A percentile compares a stretch with the other conserved stretches of the same genome.
Evolutionary conservation across 768 basidiomycete genomes (phyloP).

Genomic region (Auricularia sp.): DNA sequence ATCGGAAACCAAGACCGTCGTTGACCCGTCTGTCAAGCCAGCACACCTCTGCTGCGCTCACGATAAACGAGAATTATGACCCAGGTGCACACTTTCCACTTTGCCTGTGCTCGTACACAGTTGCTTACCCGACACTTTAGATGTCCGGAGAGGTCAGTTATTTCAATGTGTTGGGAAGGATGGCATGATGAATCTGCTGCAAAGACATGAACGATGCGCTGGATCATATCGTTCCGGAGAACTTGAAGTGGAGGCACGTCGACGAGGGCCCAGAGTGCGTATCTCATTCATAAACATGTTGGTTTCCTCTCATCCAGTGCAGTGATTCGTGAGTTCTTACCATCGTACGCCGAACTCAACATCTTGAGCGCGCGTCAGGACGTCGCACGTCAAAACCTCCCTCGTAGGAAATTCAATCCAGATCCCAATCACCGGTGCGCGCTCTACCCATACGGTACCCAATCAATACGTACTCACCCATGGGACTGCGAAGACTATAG

Average conservation of each 20-base stretch:
- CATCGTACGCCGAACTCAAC: neutral
- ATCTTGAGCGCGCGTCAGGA: constrained; percentile 30
- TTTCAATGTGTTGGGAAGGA: neutral
- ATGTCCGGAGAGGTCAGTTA: constrained; percentile 16
- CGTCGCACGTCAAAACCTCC: constrained; percentile 84
- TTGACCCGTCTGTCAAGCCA: too few relatives aligned
- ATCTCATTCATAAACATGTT: neutral
- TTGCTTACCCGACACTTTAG: neutral
- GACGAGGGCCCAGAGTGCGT: constrained; percentile 89
- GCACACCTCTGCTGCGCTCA: constrained; percentile 71
- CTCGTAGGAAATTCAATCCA: constrained; percentile 75
- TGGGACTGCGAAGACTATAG: constrained; percentile 11
- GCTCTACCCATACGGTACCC: neutral
- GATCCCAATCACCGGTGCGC: constrained; percentile 71
- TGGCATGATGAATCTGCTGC: too few relatives aligned
- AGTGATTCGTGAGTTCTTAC: constrained; percentile 1
- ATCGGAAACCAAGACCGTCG: too few relatives aligned
- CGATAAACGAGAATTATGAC: constrained; percentile 87
- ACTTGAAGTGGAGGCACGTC: constrained; percentile 69
- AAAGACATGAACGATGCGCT: constrained; percentile 93
- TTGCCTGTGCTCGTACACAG: neutral
- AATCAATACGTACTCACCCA: neutral
- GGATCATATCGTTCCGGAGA: constrained; percentile 80
- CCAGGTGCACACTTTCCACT: constrained; percentile 34
- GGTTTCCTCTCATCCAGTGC: neutral